Evolutionary conservation across 2,329 filamentous ascomycete species (phyloP), one percentile per base, ranked within the genome.

Genomic region (Penicillium janthinellum): DNA sequence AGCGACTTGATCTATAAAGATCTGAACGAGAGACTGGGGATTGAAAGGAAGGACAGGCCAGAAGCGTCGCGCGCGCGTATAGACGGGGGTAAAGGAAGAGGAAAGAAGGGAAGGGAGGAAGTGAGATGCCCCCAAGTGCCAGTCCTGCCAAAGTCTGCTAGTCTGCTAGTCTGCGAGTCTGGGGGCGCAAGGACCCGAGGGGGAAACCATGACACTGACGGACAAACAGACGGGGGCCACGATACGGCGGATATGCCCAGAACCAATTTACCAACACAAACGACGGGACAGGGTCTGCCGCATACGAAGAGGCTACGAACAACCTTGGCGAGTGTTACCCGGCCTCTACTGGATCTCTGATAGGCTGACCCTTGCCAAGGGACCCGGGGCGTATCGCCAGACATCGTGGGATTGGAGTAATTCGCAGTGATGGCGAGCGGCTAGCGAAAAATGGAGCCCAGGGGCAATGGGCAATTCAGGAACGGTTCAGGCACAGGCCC

Each of bases 21-120:
- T 42, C 51, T 60, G 17, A 69, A 68, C 55, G 67, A 69, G 53
- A 60, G 67, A 67, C 67, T 67, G 53, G 59, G 52, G 54, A 61
- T 57, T 54, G 62, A 63, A 66, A 48, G 38, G 52, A 63, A 60
- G 6, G 59, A 55, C 39, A 25, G 42, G 42, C 52, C 52, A 47
- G 51, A 49, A 59, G 59, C 56, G 63, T 53, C 31, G 47, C 51
- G 58, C 62, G 57, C 48, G 52, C 42, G 51, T 25, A 42, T 15
- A 56, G 55, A 56, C 28, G 15, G 28, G 20, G 45, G 31, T 38
- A 45, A 14, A 20, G 17, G 49, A 52, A 52, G 20, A 20, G 25
- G 47, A 47, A 34, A 39, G 54, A 49, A 47, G 37, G 47, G 56
- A 62, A 59, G 56, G 57, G 39, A 56, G 34, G 44, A 47, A 6